Percentiles rank a stretch among this genome's conserved stretches.
Evolutionary conservation across 805 yeast species (phyloP).

Genomic region (Ogataea ganodermae): DNA sequence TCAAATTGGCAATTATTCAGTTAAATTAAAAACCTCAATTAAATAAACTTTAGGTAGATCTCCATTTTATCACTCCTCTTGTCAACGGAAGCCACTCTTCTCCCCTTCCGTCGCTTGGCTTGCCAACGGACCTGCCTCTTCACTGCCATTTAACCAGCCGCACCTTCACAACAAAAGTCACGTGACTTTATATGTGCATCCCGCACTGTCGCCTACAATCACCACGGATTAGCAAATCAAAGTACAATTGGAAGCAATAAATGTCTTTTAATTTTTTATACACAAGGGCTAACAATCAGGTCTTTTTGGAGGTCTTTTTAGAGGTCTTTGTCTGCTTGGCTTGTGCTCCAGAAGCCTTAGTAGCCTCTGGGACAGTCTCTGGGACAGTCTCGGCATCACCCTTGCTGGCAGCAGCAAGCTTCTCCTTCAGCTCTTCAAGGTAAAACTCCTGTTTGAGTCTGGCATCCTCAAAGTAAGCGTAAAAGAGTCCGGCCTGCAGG

Average conservation of each 20-base stretch:
- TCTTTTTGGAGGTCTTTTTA: conserved; percentile 22
- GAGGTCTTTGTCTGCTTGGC: conserved; percentile 24
- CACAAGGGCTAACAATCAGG: background rate
- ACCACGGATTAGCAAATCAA: background rate
- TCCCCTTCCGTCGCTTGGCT: no score
- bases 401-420: conserved; percentile 17
- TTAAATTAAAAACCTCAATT: no score
- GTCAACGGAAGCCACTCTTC: no score
- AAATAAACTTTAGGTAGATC: no score
- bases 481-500: conserved; percentile 87
- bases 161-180: no score
- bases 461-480: conserved; percentile 49
- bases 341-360: conserved; percentile 23
- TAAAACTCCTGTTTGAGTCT: conserved; percentile 29
- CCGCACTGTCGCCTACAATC: background rate
- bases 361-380: conserved; percentile 1
- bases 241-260: background rate
- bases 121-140: no score
- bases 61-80: no score
- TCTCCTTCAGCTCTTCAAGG: conserved; percentile 28
- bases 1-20: no score
- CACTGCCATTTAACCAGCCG: no score
- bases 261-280: background rate
- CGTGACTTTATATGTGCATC: no score
- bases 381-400: conserved; percentile 1